phyloP scores from a whole-genome alignment of 1,284 basidiomycete genomes.

The Coniferiporia sulphurascens region DNA sequence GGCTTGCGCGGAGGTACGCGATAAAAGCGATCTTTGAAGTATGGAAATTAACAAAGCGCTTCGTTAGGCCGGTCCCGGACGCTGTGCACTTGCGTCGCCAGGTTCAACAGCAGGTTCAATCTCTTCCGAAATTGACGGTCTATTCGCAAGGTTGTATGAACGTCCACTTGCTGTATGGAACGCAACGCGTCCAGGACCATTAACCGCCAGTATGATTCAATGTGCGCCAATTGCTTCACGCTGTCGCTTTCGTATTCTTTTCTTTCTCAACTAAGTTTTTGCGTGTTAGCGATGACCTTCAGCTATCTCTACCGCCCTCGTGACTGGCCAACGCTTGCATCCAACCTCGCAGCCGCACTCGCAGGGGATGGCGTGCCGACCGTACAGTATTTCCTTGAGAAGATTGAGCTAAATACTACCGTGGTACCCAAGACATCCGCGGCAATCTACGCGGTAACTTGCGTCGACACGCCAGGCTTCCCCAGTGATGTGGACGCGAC shows the following conservation, averaged over 20 bases:
- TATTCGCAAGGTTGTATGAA: slow-evolving; percentile 21
- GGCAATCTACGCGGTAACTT: slow-evolving; percentile 20
- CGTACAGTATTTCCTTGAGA: slow-evolving; percentile 13
- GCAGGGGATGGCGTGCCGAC: slow-evolving; percentile 22
- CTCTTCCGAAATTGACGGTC: slow-evolving; percentile 18
- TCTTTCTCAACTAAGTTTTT: background rate
- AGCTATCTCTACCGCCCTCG: slow-evolving; percentile 22
- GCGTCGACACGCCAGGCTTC: slow-evolving; percentile 22
- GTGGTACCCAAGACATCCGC: slow-evolving; percentile 19
- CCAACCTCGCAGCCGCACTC: slow-evolving; percentile 19
- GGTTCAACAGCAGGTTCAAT: slow-evolving; percentile 19
- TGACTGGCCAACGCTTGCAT: slow-evolving; percentile 21
- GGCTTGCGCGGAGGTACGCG: slow-evolving; percentile 22
- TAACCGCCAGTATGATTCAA: slow-evolving; percentile 23
- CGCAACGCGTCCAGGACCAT: slow-evolving; percentile 22
- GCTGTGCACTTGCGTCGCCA: slow-evolving; percentile 23
- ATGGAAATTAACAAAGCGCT: background rate
- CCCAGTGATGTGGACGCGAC: slow-evolving; percentile 18
- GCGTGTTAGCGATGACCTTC: slow-evolving; percentile 19
- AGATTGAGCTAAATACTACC: slow-evolving; percentile 21
- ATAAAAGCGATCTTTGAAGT: background rate
- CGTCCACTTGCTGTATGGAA: slow-evolving; percentile 22
- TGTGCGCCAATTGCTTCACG: slow-evolving; percentile 6
- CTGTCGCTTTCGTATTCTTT: background rate
- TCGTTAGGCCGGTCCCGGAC: slow-evolving; percentile 23